Percentiles rank a stretch among this genome's conserved stretches.
phyloP scores from a whole-genome alignment of 2,329 filamentous ascomycete species.

The Cladophialophora yegresii region DNA sequence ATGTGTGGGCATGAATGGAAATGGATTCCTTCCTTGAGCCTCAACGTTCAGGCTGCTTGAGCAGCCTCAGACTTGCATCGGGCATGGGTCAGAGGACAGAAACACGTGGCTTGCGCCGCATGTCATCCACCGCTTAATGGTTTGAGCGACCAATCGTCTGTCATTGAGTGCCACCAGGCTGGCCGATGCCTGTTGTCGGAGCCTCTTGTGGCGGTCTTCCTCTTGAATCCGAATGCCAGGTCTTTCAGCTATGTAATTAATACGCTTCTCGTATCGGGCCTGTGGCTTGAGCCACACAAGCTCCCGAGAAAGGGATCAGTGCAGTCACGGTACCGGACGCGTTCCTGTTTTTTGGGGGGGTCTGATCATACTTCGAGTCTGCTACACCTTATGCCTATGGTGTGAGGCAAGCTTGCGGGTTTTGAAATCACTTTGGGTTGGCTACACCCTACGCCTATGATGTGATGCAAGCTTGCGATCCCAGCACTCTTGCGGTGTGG shows the following conservation, averaged over 20 bases:
- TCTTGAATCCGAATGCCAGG: not conserved
- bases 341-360: not conserved
- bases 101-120: too few species aligned
- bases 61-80: constrained; percentile 11
- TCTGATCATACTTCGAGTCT: not conserved
- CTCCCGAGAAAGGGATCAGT: not conserved
- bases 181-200: not conserved
- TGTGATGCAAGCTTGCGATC: not conserved
- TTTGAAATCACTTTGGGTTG: too few species aligned
- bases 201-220: constrained; percentile 11
- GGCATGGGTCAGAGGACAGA: not conserved
- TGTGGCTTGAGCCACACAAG: constrained; percentile 20
- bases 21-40: constrained; percentile 19
- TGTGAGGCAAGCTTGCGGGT: not conserved
- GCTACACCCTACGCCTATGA: not conserved
- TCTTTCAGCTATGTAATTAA: not conserved
- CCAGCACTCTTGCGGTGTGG: not conserved
- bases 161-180: not conserved
- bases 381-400: not conserved
- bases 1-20: too few species aligned
- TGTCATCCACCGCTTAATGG: constrained; percentile 5
- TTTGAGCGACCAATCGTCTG: constrained; percentile 22
- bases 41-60: constrained; percentile 23
- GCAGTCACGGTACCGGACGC: not conserved
- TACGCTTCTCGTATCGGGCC: not conserved